These are phyloP conservation scores for Nidula niveotomentosa DNA, from an alignment of 1,284 basidiomycete species.

Conservation along the genomic window DNA sequence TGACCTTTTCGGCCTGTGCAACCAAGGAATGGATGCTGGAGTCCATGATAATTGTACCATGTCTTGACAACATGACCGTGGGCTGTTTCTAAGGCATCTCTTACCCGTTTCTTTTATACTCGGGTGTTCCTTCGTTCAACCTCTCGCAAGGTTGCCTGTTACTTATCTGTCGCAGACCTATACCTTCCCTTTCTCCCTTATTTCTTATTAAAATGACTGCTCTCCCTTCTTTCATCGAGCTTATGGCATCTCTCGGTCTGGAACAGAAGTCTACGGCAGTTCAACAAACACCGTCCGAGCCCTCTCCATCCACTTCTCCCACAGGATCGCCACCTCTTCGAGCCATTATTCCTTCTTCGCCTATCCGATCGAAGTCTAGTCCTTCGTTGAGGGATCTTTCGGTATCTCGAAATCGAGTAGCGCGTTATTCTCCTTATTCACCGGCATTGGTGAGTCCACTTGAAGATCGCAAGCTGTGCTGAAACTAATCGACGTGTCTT, in stretches of 20 bases:
- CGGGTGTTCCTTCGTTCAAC: conserved; percentile 18
- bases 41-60: conserved; percentile 43
- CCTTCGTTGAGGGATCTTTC: conserved; percentile 42
- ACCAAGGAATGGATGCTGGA: conserved; percentile 24
- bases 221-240: conserved; percentile 81
- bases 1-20: conserved; percentile 31
- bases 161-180: conserved; percentile 28
- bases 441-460: conserved; percentile 47
- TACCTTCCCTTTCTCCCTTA: conserved; percentile 26
- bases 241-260: conserved; percentile 78
- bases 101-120: conserved; percentile 34
- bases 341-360: conserved; percentile 31
- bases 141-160: conserved; percentile 31
- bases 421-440: conserved; percentile 68
- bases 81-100: conserved; percentile 44
- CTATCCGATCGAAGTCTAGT: conserved; percentile 39
- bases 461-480: conserved; percentile 2
- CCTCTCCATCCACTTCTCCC: conserved; percentile 30
- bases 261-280: conserved; percentile 37
- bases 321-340: conserved; percentile 4
- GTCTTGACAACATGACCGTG: conserved; percentile 51
- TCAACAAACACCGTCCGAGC: conserved; percentile 29
- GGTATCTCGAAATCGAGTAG: conserved; percentile 35
- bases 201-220: conserved; percentile 50
- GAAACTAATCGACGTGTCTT: conserved; percentile 7